Evolutionary conservation across 148 eudicot genomes (phyloP).

Genomic region (Selenicereus undatus): DNA sequence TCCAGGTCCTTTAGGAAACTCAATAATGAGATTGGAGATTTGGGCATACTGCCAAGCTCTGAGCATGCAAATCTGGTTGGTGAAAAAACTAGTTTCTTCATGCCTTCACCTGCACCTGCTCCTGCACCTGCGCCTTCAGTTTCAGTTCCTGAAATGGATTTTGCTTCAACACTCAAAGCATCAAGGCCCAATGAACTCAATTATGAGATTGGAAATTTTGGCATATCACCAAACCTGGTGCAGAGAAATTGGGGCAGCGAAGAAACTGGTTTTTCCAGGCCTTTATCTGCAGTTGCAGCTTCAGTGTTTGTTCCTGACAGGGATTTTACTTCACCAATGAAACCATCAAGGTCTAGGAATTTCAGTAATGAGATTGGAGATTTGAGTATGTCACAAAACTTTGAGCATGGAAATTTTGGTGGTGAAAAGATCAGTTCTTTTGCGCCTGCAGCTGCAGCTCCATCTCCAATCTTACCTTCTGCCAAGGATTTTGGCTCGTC

Average conservation of each 20-base stretch:
- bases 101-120: conserved; percentile 7
- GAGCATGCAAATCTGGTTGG: conserved; percentile 8
- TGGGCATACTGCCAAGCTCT: background rate
- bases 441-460: background rate
- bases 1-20: background rate
- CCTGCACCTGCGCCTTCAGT: background rate
- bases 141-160: background rate
- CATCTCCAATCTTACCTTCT: conserved; percentile 9
- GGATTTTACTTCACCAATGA: background rate
- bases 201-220: background rate
- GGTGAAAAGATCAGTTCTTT: background rate
- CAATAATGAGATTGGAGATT: conserved; percentile 8
- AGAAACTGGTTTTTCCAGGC: background rate
- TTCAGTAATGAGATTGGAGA: background rate
- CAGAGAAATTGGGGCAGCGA: background rate
- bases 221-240: conserved; percentile 5
- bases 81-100: background rate
- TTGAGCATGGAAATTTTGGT: conserved; percentile 4
- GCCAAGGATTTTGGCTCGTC: conserved; percentile 9
- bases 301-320: background rate
- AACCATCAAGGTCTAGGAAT: background rate
- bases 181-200: background rate
- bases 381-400: background rate
- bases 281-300: conserved; percentile 6
- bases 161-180: conserved; percentile 1